Conservation (phyloP, 345 rosid species). For the Syzygium grande region DNA sequence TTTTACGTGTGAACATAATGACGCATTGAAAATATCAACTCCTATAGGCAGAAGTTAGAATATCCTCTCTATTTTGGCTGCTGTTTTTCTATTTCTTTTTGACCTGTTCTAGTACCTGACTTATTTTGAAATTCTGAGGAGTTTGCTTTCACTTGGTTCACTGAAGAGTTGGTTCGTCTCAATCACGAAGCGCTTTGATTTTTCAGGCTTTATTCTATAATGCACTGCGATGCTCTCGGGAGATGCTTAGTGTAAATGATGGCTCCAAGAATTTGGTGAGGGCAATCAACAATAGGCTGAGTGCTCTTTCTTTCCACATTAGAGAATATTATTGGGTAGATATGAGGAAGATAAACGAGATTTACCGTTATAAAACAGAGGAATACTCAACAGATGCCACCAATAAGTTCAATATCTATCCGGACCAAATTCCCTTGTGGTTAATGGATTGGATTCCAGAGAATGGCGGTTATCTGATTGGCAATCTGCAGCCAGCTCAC, state of each 20-base stretch:
- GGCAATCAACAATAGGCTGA: constrained; percentile 71
- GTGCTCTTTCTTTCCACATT: constrained; percentile 82
- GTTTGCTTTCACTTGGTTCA: background rate
- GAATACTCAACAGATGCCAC: constrained; percentile 81
- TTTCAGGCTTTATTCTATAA: constrained; percentile 72
- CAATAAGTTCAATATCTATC: constrained; percentile 85
- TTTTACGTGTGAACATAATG: background rate
- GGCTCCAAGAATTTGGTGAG: constrained; percentile 64
- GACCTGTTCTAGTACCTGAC: background rate
- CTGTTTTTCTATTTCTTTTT: background rate
- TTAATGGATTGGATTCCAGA: constrained; percentile 90
- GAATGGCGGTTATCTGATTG: constrained; percentile 72
- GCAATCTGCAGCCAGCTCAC: constrained; percentile 79
- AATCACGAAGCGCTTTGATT: background rate
- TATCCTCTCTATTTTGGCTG: background rate
- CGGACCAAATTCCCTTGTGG: constrained; percentile 85
- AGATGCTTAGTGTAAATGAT: constrained; percentile 56
- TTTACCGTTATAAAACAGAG: constrained; percentile 84
- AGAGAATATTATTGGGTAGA: constrained; percentile 91
- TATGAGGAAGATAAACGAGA: constrained; percentile 77
- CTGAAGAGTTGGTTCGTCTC: background rate
- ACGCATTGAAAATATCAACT: background rate
- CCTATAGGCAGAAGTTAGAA: background rate
- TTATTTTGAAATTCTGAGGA: background rate
- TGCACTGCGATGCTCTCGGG: constrained; percentile 69